Evolutionary conservation across 2,329 filamentous ascomycete species (phyloP), one percentile per base, ranked within the genome.

Genomic region (Cercospora citrullina): DNA sequence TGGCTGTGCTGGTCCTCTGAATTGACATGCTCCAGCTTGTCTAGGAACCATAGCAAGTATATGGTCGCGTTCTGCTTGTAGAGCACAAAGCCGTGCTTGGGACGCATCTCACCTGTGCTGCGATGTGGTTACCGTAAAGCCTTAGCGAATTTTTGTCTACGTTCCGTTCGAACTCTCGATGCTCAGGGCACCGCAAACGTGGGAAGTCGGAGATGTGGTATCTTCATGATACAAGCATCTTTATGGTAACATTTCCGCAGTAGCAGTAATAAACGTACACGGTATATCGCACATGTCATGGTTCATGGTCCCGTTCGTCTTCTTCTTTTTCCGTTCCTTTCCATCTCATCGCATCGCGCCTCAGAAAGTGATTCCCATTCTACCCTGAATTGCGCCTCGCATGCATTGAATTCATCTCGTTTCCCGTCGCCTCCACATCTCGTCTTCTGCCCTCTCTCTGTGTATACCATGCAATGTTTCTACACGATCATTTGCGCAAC

Each of bases 401-500:
- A 51, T 51, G 45, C 18, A 12, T 51, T 7, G 5, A 21, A 26
- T 6, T 16, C 45, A 23, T 48, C 42, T 48, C 42, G 23, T 48
- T 14, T 48, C 42, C 9, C 14, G 16, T 33, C 30, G 31, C 23
- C 53, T 58, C 14, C 16, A 30, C 53, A 58, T 31, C 9, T 12
- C 14, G 2, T 58, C 6, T 33, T 7, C 4, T 42, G 2, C 16
- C 2, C 16, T 58, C 2, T 58, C 28, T 21, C 23, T 3, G 3
- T 33, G 12, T 7, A 16, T 0, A 1, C 12, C 3, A 0, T 33
- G 30, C 53, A n/a, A 7, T 31, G 23, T 26, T 21, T 57, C 64
- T 69, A 96, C 77, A 98, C 93, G 82, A 98, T 97, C 94, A 98
- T 97, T 84, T 97, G 94, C 70, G 93, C 95, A 74, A 97, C 91